Percentiles rank a stretch among this genome's conserved stretches.
Conservation (phyloP, 345 rosid species). For the Salix udensis region DNA sequence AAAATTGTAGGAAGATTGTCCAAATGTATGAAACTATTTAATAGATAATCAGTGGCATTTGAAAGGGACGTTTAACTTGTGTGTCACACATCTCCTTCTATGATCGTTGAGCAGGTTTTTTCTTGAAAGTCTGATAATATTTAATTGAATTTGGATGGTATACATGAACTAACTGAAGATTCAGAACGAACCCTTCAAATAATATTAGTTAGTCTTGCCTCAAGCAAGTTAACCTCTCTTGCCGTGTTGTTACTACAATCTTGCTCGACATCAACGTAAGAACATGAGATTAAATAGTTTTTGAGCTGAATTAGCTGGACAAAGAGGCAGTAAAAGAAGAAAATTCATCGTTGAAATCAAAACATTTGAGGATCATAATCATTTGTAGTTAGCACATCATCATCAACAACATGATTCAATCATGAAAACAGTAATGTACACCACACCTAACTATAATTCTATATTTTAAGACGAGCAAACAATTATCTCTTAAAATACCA, state of each 20-base stretch:
- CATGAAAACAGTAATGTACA: not conserved
- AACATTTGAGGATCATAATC: not conserved
- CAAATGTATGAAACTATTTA: not conserved
- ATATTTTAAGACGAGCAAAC: not conserved
- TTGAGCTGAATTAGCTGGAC: not conserved
- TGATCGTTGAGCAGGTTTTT: not conserved
- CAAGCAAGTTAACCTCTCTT: not conserved
- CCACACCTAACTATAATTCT: not conserved
- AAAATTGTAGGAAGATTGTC: not conserved
- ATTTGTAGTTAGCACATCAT: not conserved
- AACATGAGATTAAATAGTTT: not conserved
- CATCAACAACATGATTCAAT: not conserved
- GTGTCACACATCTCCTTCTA: not conserved
- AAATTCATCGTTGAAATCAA: too few species aligned
- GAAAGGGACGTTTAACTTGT: constrained; percentile 3
- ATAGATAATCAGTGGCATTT: not conserved
- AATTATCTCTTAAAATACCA: too few species aligned
- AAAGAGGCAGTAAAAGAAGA: too few species aligned
- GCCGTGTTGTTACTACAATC: not conserved
- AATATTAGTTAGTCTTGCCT: not conserved
- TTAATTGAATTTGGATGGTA: not conserved
- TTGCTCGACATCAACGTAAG: not conserved
- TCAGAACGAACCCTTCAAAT: too few species aligned
- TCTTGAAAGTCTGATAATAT: not conserved
- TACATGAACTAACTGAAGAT: not conserved